phyloP scores from a whole-genome alignment of 768 basidiomycete species.

The Auriscalpium microsporum region DNA sequence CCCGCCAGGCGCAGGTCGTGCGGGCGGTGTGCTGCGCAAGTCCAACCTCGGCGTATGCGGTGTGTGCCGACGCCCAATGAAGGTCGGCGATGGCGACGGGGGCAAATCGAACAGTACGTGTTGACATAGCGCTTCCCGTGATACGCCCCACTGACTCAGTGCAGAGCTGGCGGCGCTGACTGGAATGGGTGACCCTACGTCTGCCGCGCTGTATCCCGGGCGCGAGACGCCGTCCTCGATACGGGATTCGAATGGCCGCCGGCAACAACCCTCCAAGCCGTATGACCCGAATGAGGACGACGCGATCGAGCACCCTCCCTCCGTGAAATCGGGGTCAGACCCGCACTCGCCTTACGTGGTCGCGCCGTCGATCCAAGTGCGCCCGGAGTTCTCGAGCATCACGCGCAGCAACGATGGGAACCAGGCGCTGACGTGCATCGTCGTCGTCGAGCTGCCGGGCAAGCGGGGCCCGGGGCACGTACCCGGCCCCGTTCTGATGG shows the following conservation, averaged over 20 bases:
- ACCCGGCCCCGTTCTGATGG: constrained; percentile 30
- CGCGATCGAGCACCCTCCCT: constrained; percentile 52
- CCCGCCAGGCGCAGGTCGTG: constrained; percentile 49
- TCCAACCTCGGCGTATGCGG: constrained; percentile 91
- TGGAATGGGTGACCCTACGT: constrained; percentile 66
- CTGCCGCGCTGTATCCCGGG: constrained; percentile 56
- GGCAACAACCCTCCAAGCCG: constrained; percentile 4
- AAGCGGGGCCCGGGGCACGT: constrained; percentile 38
- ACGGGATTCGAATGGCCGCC: constrained; percentile 24
- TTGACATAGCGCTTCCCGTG: background rate
- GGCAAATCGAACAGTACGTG: constrained; percentile 81
- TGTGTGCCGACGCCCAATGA: constrained; percentile 95
- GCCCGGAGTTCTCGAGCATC: constrained; percentile 83
- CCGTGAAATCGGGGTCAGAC: constrained; percentile 36
- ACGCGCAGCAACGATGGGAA: constrained; percentile 59
- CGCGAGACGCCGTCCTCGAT: constrained; percentile 44
- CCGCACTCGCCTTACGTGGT: constrained; percentile 63
- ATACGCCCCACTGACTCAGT: constrained; percentile 7
- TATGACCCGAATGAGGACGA: constrained; percentile 78
- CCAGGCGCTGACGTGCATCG: constrained; percentile 88
- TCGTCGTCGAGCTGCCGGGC: constrained; percentile 85
- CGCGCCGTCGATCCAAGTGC: constrained; percentile 87
- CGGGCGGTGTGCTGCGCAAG: constrained; percentile 49
- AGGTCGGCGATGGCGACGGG: constrained; percentile 80
- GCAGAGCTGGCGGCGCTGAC: constrained; percentile 90